Conservation (phyloP, 306 rosid species). For the Dryas octopetala region DNA sequence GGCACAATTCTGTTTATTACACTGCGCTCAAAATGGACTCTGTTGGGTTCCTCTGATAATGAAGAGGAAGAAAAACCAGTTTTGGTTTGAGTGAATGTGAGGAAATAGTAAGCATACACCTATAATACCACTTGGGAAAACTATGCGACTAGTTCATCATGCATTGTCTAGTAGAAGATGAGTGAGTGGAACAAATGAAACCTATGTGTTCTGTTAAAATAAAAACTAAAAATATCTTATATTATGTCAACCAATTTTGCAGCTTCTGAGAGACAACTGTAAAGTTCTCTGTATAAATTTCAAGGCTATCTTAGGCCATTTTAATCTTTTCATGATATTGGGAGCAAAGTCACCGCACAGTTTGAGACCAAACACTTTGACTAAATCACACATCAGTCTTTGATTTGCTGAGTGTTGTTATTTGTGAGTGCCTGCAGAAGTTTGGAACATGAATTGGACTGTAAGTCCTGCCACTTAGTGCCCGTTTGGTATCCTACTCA, state of each 20-base stretch:
- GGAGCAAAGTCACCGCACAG: no score
- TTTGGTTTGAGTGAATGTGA: slow-evolving; percentile 8
- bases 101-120: not conserved
- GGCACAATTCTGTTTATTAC: slow-evolving; percentile 43
- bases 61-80: not conserved
- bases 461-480: no score
- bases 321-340: no score
- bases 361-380: no score
- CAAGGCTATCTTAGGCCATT: no score
- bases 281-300: no score
- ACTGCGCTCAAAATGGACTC: slow-evolving; percentile 42
- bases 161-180: not conserved
- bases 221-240: not conserved
- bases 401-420: no score
- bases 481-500: no score
- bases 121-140: not conserved
- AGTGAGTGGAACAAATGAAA: not conserved
- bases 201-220: not conserved
- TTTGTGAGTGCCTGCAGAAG: no score
- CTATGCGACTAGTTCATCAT: not conserved
- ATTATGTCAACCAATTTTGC: not conserved
- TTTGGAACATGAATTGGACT: no score
- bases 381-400: no score
- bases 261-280: not conserved
- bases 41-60: no score